phyloP scores from a whole-genome alignment of 345 rosid genomes.

The Syzygium grande region DNA sequence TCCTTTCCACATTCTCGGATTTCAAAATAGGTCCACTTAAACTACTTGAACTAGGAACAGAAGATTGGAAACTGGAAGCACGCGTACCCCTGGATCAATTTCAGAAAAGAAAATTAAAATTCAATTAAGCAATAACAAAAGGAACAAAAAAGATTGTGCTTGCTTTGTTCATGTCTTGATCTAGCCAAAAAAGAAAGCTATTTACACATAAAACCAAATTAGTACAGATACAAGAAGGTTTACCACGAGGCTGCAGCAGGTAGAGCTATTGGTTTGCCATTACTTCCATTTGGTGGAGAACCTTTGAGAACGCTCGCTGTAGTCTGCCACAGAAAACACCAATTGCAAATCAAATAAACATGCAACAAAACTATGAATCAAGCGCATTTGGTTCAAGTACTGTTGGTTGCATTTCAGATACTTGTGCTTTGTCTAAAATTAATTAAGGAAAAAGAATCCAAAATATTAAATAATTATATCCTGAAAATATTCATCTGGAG shows the following conservation, averaged over 20 bases:
- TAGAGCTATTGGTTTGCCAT: constrained; percentile 41
- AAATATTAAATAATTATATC: not conserved
- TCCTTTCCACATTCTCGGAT: constrained; percentile 21
- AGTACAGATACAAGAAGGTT: not conserved
- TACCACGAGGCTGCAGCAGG: constrained; percentile 88
- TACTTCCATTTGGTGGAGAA: constrained; percentile 52
- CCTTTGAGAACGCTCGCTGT: constrained; percentile 25
- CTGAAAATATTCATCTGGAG: not conserved
- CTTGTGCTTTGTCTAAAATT: not conserved
- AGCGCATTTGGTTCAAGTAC: not conserved
- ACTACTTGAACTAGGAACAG: constrained; percentile 17
- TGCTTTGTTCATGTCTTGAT: not conserved
- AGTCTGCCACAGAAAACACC: constrained; percentile 23
- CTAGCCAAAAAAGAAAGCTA: not conserved
- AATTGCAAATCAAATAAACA: not conserved
- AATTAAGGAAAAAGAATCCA: not conserved
- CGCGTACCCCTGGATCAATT: constrained; percentile 27
- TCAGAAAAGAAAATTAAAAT: not conserved
- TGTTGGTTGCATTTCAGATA: not conserved
- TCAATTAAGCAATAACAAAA: not conserved
- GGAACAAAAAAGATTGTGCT: not conserved
- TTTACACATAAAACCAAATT: not conserved
- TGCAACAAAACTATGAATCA: not conserved
- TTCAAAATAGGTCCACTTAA: constrained; percentile 47
- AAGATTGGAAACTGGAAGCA: constrained; percentile 11